phyloP scores from a whole-genome alignment of 2,329 filamentous ascomycete species.

The Diaporthe citrichinensis region DNA sequence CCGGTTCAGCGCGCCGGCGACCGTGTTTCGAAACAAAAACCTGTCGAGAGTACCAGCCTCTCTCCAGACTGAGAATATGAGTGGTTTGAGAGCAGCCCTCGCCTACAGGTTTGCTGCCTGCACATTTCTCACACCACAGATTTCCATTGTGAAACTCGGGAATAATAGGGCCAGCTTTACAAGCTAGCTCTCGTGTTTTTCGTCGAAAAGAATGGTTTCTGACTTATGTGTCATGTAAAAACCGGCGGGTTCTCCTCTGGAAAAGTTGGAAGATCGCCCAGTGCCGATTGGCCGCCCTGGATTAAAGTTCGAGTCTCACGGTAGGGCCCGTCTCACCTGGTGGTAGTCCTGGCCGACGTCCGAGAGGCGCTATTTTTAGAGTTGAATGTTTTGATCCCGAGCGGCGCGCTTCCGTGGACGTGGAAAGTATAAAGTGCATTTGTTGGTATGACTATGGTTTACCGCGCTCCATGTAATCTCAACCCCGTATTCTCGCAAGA shows the following conservation, averaged over 20 bases:
- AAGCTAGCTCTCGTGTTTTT: neutral
- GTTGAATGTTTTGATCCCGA: neutral
- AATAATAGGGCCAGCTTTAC: no score
- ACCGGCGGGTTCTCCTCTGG: neutral
- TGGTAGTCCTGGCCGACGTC: neutral
- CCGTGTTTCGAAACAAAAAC: neutral
- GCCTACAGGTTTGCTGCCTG: neutral
- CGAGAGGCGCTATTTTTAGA: slow-evolving; percentile 13
- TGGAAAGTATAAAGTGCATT: no score
- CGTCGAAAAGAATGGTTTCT: neutral
- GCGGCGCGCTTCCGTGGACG: neutral
- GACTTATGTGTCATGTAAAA: neutral
- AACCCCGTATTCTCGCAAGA: neutral
- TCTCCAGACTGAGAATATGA: no score
- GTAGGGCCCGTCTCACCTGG: slow-evolving; percentile 9
- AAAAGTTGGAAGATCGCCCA: neutral
- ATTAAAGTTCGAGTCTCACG: slow-evolving; percentile 7
- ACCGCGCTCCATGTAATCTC: no score
- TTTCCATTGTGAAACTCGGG: no score
- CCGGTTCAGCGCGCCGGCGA: neutral
- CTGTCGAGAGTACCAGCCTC: no score
- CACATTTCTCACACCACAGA: neutral
- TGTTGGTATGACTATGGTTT: no score
- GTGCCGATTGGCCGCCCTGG: neutral
- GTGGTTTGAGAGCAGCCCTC: neutral